Evolutionary conservation across 2,329 filamentous ascomycete species (phyloP), one percentile per base, ranked within the genome.

Genomic region (Stagonosporopsis chrysanthemi): DNA sequence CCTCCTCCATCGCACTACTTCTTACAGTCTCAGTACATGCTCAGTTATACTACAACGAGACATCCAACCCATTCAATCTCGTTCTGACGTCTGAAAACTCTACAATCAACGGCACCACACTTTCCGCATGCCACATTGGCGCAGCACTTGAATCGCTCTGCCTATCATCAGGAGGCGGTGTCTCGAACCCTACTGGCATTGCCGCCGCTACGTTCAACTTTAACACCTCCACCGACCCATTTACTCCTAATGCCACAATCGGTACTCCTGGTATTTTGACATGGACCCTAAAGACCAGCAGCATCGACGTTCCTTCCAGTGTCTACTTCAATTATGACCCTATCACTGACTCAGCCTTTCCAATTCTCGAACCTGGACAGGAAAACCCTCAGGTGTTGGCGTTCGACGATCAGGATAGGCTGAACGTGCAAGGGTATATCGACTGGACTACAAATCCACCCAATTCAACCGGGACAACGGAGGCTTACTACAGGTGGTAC

Each of bases 81-180:
- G 62, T 77, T 40, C 56, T 82, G 36, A 49, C 69, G 31, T 80
- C 79, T 22, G 46, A 67, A 1, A 77, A 81, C 55, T 59, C 64
- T 5, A 71, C 73, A 2, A 60, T 78, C 50, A 74, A 82, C 45
- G 76, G 76, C 52, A 43, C 67, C 12, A 69, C 72, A 6, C 75
- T 83, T 15, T 65, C 64, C 5, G 66, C 81, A 52, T 83, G 81
- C 68, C 81, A 82, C 64, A 74, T 77, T 56, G 81, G 81, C 28
- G 81, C 81, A 19, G 81, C 75, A 4, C 80, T 82, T 50, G 80
- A 82, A 64, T 75, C 71, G 11, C 76, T 82, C 52, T 82, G 81
- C 60, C 59, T 79, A 17, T 64, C 65, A 56, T 63, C 44, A 56
- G 65, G 40, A 31, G 53, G 46, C 45, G 59, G 63, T 1, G 52